Percentiles rank a stretch among this genome's conserved stretches.
Conservation (phyloP, 208 protist genomes). For the Leptomonas seymouri region DNA sequence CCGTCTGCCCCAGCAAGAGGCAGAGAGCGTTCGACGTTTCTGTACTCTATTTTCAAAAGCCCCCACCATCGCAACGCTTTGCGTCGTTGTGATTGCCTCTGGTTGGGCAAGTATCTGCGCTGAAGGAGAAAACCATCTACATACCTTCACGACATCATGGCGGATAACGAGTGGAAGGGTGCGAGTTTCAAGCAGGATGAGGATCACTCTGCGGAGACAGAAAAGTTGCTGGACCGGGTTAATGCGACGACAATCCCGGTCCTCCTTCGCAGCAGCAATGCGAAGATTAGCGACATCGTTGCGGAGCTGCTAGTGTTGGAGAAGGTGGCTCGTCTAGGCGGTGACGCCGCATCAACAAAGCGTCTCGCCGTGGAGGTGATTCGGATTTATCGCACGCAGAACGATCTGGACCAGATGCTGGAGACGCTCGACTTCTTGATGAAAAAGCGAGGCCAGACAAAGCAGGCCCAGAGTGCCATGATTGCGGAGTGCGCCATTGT, state of each 20-base stretch:
- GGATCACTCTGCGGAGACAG: conserved; percentile 75
- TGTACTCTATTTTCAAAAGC: no score
- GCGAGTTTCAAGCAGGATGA: conserved; percentile 90
- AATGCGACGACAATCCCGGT: conserved; percentile 80
- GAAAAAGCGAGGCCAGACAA: conserved; percentile 95
- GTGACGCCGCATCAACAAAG: conserved; percentile 73
- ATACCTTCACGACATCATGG: conserved; percentile 27
- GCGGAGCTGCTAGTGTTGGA: conserved; percentile 88
- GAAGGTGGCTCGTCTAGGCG: conserved; percentile 90
- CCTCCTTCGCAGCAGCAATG: conserved; percentile 65
- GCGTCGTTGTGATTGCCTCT: no score
- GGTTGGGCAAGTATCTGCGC: conserved; percentile 15
- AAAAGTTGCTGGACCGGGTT: conserved; percentile 66
- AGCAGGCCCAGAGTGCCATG: conserved; percentile 93
- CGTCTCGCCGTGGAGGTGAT: conserved; percentile 89
- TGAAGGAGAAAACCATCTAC: conserved; percentile 11
- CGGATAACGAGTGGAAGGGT: conserved; percentile 85
- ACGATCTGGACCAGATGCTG: conserved; percentile 84
- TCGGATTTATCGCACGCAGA: conserved; percentile 83
- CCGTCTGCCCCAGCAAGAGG: no score
- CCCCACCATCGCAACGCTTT: no score
- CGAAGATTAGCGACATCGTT: conserved; percentile 74
- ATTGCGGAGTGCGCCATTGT: conserved; percentile 83
- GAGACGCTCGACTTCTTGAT: conserved; percentile 88
- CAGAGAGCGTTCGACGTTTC: no score